Percentiles rank a stretch among this genome's conserved stretches.
Conservation (phyloP, 2,329 filamentous ascomycete genomes). For the Trichophyton simii region DNA sequence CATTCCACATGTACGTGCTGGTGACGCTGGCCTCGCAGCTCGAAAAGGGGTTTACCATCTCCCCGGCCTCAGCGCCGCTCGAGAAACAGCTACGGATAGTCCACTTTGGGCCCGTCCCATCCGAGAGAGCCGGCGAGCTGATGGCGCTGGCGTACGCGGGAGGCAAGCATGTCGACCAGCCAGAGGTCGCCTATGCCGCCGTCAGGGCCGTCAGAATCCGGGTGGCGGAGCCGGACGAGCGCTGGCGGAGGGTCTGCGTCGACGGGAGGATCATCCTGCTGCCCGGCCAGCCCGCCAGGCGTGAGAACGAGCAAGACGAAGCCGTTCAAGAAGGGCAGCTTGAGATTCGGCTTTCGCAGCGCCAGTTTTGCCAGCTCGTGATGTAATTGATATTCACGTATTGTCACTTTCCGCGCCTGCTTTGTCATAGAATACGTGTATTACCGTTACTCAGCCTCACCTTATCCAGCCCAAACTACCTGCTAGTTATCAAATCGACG, state of each 20-base stretch:
- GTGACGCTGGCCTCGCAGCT: conserved; percentile 66
- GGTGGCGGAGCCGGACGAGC: conserved; percentile 47
- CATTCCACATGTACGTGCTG: conserved; percentile 62
- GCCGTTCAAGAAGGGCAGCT: conserved; percentile 56
- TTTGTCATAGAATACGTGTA: neutral
- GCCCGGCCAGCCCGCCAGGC: conserved; percentile 26
- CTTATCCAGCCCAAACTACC: neutral
- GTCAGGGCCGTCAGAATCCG: conserved; percentile 56
- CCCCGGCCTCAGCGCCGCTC: conserved; percentile 56
- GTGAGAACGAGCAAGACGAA: conserved; percentile 1
- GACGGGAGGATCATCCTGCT: conserved; percentile 78
- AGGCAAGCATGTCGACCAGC: conserved; percentile 43
- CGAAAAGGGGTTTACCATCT: conserved; percentile 71
- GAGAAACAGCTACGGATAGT: conserved; percentile 61
- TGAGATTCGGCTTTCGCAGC: conserved; percentile 37
- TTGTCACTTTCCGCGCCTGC: neutral
- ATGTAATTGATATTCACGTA: neutral
- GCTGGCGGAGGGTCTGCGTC: conserved; percentile 80
- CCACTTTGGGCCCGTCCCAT: conserved; percentile 56
- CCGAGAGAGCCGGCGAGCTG: conserved; percentile 58
- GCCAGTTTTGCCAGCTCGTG: conserved; percentile 10
- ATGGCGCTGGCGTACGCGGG: conserved; percentile 54
- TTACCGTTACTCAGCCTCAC: neutral
- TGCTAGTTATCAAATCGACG: neutral
- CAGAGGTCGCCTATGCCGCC: conserved; percentile 55